Conservation (phyloP, 768 basidiomycete species). For the Daedaleopsis sinensis region DNA sequence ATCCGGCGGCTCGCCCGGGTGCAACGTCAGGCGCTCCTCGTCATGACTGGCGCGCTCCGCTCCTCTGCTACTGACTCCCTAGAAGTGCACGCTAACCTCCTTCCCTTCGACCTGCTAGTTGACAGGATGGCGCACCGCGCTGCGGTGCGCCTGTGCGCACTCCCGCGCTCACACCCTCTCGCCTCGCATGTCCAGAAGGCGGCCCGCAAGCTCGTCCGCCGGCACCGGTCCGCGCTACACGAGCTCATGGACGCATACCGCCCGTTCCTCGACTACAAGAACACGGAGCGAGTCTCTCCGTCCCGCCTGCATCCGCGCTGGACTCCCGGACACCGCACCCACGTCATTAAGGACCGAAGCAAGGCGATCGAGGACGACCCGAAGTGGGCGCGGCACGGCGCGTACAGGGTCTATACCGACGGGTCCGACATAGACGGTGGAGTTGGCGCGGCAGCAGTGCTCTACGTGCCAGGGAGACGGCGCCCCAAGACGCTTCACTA, state of each 20-base stretch:
- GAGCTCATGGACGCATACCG: not conserved
- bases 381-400: not conserved
- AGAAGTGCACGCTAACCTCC: conserved; percentile 23
- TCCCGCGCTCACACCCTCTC: conserved; percentile 19
- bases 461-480: conserved; percentile 9
- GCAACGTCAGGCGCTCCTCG: conserved; percentile 25
- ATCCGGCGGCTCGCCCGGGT: conserved; percentile 17
- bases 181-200: not conserved
- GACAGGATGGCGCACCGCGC: conserved; percentile 18
- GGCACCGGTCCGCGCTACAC: not conserved
- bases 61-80: conserved; percentile 27
- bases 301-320: not conserved
- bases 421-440: conserved; percentile 30
- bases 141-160: conserved; percentile 19
- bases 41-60: conserved; percentile 28
- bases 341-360: not conserved
- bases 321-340: not conserved
- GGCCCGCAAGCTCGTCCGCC: not conserved
- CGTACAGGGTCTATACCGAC: conserved; percentile 27
- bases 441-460: conserved; percentile 35
- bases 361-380: not conserved
- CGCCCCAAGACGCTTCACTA: conserved; percentile 4
- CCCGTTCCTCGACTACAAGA: not conserved
- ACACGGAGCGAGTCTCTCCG: not conserved
- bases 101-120: conserved; percentile 22